Base-by-base conservation (phyloP, 2,329 filamentous ascomycete genomes). In the Pseudopithomyces chartarum region DNA sequence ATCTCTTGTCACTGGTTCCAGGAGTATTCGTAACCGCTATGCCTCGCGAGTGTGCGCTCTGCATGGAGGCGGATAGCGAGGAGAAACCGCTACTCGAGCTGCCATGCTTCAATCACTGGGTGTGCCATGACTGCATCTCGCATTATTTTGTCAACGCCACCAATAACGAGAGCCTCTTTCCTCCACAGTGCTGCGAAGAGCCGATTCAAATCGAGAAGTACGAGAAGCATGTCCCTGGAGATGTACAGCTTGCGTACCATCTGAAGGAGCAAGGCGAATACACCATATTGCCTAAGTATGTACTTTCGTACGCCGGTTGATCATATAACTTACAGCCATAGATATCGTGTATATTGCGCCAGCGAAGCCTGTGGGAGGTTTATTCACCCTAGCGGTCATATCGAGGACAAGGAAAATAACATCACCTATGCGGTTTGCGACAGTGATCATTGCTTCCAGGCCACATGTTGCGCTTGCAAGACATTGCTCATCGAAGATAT, bases 221-320 rank as follows among this genome's bases (percentile, higher is more conserved):
- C 26, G 62, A 66, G 38, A 51, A 63, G 6, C 42, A 65, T 33
- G 36, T 73, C 1, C 61, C 64, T 0, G 63, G 59, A 12, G 63
- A 69, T 3, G 45, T 66, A 1, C 49, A 56, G 4, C 64, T 58
- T 57, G 62, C 60, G 1, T 74, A 61, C 34, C 58, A 61, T 40
- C 44, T 55, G 6, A 73, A 73, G 39, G 65, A 66, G 55, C 55
- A 63, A 26, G 67, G 66, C 26, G 71, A 74, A 51, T 73, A 73
- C 45, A 60, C 64, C 6, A 56, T 71, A 2, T 44, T 66, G 12
- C 57, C 63, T 26, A 69, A 66, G 71, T 73, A 64, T 52, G 67
- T 64, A 10, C 6, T 34, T 22, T 17, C 13, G 19, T 42, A 23
- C 7, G n/a, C n/a, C 15, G 2, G 12, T 19, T 42, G 2, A 19